Evolutionary conservation across 1,139 yeast genomes (phyloP).

Genomic region (Pichia sp.): DNA sequence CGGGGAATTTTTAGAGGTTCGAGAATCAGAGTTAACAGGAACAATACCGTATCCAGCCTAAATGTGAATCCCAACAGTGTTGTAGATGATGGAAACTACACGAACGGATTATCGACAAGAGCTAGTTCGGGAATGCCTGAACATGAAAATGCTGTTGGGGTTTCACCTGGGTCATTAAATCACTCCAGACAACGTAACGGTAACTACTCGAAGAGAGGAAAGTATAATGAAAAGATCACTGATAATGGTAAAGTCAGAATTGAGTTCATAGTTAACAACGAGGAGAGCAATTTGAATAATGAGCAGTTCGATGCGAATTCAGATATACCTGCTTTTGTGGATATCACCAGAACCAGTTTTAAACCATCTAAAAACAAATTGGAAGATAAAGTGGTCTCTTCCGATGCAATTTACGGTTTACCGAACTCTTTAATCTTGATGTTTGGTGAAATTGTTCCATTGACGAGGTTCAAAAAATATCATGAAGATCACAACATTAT

Average conservation of each 20-base stretch:
- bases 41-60: background rate
- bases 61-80: background rate
- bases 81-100: background rate
- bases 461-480: constrained; percentile 58
- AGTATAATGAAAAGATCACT: constrained; percentile 38
- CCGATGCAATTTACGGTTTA: constrained; percentile 78
- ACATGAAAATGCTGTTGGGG: background rate
- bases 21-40: constrained; percentile 1
- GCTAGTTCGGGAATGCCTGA: constrained; percentile 8
- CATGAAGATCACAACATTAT: constrained; percentile 36
- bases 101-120: background rate
- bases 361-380: constrained; percentile 34
- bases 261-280: constrained; percentile 43
- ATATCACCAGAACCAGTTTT: constrained; percentile 34
- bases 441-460: constrained; percentile 65
- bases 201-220: constrained; percentile 25
- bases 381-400: constrained; percentile 56
- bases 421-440: constrained; percentile 75
- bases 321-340: constrained; percentile 36
- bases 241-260: constrained; percentile 44
- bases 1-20: constrained; percentile 27
- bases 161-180: constrained; percentile 9
- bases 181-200: constrained; percentile 2
- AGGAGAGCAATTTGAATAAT: constrained; percentile 17
- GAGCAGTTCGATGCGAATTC: constrained; percentile 7